A percentile compares a stretch with the other conserved stretches of the same genome.
Conservation (phyloP, 1,284 basidiomycete species). For the Kwoniella shivajii region DNA sequence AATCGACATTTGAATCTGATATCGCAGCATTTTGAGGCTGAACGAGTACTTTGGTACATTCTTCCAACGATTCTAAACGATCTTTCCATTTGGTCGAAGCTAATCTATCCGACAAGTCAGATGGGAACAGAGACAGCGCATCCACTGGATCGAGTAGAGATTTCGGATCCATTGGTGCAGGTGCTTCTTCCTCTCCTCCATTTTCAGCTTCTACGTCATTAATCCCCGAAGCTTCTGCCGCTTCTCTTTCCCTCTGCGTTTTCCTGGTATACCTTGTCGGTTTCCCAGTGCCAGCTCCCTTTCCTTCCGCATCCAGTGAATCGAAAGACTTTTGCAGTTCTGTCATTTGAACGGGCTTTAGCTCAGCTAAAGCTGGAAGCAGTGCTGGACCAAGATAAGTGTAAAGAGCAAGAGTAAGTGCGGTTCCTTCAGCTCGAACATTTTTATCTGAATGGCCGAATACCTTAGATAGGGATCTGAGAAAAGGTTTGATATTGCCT, state of each 20-base stretch:
- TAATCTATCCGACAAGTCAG: slow-evolving; percentile 71
- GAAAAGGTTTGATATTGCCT: slow-evolving; percentile 71
- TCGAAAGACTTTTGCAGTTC: slow-evolving; percentile 92
- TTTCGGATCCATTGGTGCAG: slow-evolving; percentile 68
- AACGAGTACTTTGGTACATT: slow-evolving; percentile 72
- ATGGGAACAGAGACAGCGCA: slow-evolving; percentile 72
- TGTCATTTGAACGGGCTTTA: slow-evolving; percentile 98
- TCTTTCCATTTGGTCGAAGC: slow-evolving; percentile 98
- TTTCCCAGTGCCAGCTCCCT: slow-evolving; percentile 77
- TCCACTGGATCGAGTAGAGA: slow-evolving; percentile 82
- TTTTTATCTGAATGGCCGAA: slow-evolving; percentile 95
- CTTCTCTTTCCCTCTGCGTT: slow-evolving; percentile 73
- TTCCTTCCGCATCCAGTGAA: slow-evolving; percentile 75
- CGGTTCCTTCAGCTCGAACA: slow-evolving; percentile 87
- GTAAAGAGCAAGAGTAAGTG: slow-evolving; percentile 77
- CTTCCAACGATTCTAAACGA: slow-evolving; percentile 87
- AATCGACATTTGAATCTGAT: slow-evolving; percentile 65
- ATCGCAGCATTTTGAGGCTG: slow-evolving; percentile 69
- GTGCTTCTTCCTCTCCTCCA: slow-evolving; percentile 53
- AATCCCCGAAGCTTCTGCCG: slow-evolving; percentile 55
- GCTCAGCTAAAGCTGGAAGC: slow-evolving; percentile 81
- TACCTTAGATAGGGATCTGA: slow-evolving; percentile 88
- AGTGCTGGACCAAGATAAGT: slow-evolving; percentile 86
- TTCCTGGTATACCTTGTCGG: slow-evolving; percentile 78
- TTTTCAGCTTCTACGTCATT: slow-evolving; percentile 39